Percentiles rank a stretch among this genome's conserved stretches.
These are phyloP conservation scores for Graphiopsis chlorocephala DNA, from an alignment of 2,329 filamentous ascomycete genomes.

Conservation along the genomic window DNA sequence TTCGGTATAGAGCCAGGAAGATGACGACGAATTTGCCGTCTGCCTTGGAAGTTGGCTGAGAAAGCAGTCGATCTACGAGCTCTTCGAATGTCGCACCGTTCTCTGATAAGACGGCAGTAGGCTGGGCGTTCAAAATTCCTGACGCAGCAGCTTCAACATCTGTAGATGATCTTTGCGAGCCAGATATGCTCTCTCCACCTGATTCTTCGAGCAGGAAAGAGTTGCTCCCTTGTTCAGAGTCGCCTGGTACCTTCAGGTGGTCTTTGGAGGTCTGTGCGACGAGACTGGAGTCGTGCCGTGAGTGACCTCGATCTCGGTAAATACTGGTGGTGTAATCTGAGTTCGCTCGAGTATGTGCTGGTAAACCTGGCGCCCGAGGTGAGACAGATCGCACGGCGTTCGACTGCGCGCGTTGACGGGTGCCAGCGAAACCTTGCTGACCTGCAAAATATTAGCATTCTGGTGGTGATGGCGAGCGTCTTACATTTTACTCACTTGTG, in stretches of 20 bases:
- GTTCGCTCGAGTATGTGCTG: conserved; percentile 46
- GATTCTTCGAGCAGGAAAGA: conserved; percentile 69
- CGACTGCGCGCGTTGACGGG: conserved; percentile 44
- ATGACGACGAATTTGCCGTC: conserved; percentile 85
- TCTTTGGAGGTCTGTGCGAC: conserved; percentile 27
- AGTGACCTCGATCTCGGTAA: conserved; percentile 28
- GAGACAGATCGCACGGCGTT: conserved; percentile 43
- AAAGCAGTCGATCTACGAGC: conserved; percentile 77
- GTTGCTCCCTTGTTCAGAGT: conserved; percentile 43
- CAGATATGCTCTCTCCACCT: conserved; percentile 54
- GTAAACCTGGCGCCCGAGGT: conserved; percentile 36
- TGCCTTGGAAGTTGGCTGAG: conserved; percentile 76
- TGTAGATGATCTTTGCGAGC: conserved; percentile 66
- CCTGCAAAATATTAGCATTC: not conserved
- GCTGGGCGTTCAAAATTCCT: conserved; percentile 19
- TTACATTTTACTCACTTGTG: not conserved
- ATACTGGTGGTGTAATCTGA: conserved; percentile 43
- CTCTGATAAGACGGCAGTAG: conserved; percentile 45
- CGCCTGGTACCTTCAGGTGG: conserved; percentile 34
- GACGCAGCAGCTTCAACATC: conserved; percentile 53
- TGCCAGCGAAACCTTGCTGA: conserved; percentile 27
- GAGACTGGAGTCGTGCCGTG: conserved; percentile 34
- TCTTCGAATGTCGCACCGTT: conserved; percentile 54
- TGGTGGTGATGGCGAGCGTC: not conserved
- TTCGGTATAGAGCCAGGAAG: conserved; percentile 89